Conservation (phyloP, 2,329 filamentous ascomycete genomes). For the Tolypocladium inflatum region DNA sequence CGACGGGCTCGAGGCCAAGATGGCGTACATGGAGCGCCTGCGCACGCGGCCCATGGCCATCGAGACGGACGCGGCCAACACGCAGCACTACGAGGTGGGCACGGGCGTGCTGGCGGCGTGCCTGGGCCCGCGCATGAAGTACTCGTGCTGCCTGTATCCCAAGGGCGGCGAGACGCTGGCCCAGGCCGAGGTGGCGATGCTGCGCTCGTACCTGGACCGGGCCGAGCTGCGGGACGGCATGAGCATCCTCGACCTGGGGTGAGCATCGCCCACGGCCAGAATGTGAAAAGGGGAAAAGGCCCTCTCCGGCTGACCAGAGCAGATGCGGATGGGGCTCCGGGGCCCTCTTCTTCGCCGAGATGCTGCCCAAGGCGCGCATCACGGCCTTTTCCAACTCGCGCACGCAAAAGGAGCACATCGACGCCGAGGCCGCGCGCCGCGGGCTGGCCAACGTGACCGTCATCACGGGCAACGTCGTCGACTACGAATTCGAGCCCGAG, state of each 20-base stretch:
- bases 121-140: constrained; percentile 64
- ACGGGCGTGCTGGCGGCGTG: constrained; percentile 52
- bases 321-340: constrained; percentile 63
- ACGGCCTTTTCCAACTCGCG: constrained; percentile 62
- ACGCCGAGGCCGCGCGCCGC: constrained; percentile 44
- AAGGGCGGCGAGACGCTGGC: constrained; percentile 52
- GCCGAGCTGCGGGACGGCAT: constrained; percentile 51
- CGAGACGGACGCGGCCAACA: constrained; percentile 54
- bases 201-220: constrained; percentile 51
- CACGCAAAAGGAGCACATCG: constrained; percentile 60
- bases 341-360: constrained; percentile 55
- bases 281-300: not conserved
- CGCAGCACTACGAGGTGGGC: constrained; percentile 65
- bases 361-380: constrained; percentile 50
- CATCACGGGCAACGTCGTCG: constrained; percentile 57
- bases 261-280: not conserved
- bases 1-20: constrained; percentile 48
- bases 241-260: constrained; percentile 48
- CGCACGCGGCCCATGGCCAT: constrained; percentile 56
- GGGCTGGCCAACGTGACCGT: constrained; percentile 51
- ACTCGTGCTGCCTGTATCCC: constrained; percentile 57
- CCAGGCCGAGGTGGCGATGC: constrained; percentile 58
- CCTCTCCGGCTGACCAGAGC: not conserved
- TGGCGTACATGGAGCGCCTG: constrained; percentile 52
- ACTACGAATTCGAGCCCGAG: constrained; percentile 50